Percentiles rank a stretch among this genome's conserved stretches.
phyloP scores from a whole-genome alignment of 495 filamentous ascomycete species.

The Neurospora tetraspora region DNA sequence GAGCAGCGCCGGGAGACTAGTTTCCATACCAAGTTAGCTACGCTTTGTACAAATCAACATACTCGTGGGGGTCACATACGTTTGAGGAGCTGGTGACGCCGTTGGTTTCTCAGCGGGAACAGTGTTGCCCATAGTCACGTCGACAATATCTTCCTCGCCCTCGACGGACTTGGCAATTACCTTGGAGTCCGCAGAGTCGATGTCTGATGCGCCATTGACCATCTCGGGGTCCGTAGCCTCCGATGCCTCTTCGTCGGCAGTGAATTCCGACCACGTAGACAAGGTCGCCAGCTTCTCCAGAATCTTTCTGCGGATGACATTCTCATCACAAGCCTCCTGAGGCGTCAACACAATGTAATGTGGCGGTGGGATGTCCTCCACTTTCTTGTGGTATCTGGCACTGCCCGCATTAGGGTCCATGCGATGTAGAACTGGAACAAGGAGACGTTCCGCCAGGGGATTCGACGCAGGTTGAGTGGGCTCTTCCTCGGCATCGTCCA shows the following conservation, averaged over 20 bases:
- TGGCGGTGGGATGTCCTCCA: slow-evolving; percentile 22
- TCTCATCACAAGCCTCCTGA: slow-evolving; percentile 39
- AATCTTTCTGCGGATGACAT: slow-evolving; percentile 40
- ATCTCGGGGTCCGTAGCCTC: slow-evolving; percentile 59
- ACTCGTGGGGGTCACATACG: slow-evolving; percentile 10
- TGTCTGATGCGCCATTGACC: slow-evolving; percentile 64
- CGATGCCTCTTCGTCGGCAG: slow-evolving; percentile 32
- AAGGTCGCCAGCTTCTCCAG: slow-evolving; percentile 38
- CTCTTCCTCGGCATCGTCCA: slow-evolving; percentile 46
- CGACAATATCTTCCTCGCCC: slow-evolving; percentile 83
- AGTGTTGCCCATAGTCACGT: slow-evolving; percentile 73
- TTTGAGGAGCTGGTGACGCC: neutral
- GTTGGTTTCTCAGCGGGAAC: slow-evolving; percentile 16
- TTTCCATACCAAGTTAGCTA: slow-evolving; percentile 1
- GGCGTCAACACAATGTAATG: slow-evolving; percentile 43
- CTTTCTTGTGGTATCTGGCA: slow-evolving; percentile 12
- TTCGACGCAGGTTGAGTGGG: slow-evolving; percentile 48
- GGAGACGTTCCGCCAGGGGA: slow-evolving; percentile 55
- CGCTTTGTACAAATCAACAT: neutral
- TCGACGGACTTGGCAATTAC: slow-evolving; percentile 69
- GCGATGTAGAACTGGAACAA: slow-evolving; percentile 74
- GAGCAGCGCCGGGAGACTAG: slow-evolving; percentile 15
- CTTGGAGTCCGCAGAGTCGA: slow-evolving; percentile 57
- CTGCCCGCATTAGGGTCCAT: slow-evolving; percentile 9
- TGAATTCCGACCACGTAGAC: slow-evolving; percentile 34